Evolutionary conservation across 2,329 filamentous ascomycete genomes (phyloP).

Genomic region (Pestalotiopsis sp.): DNA sequence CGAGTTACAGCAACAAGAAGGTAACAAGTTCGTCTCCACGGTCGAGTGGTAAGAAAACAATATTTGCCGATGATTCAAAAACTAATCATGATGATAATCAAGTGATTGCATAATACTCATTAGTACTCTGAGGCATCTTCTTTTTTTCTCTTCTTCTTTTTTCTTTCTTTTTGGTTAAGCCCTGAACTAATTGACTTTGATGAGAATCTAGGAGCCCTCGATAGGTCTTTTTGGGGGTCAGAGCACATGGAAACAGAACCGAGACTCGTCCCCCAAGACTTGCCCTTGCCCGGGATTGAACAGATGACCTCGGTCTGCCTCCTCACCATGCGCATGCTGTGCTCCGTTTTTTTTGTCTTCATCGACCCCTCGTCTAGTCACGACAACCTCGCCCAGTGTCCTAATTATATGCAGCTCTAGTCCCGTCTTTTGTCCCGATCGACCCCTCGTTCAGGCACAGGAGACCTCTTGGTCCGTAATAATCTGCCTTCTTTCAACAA

Average conservation of each 20-base stretch:
- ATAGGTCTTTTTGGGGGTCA: no score
- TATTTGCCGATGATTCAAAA: background rate
- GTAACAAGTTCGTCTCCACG: no score
- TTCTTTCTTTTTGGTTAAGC: no score
- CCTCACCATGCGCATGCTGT: background rate
- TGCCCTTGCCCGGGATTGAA: background rate
- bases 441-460: background rate
- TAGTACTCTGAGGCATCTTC: background rate
- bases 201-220: no score
- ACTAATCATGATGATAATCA: background rate
- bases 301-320: background rate
- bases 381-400: background rate
- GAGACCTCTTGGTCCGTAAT: background rate
- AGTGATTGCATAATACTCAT: background rate
- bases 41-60: no score
- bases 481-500: background rate
- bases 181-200: background rate
- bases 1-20: no score
- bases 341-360: background rate
- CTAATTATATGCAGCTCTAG: background rate
- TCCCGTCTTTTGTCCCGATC: background rate
- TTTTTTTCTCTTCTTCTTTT: background rate
- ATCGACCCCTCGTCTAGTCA: background rate
- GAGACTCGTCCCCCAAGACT: no score
- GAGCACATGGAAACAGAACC: background rate